Evolutionary conservation across 1,284 basidiomycete species (phyloP).

Genomic region (Apiotrichum montevideense): DNA sequence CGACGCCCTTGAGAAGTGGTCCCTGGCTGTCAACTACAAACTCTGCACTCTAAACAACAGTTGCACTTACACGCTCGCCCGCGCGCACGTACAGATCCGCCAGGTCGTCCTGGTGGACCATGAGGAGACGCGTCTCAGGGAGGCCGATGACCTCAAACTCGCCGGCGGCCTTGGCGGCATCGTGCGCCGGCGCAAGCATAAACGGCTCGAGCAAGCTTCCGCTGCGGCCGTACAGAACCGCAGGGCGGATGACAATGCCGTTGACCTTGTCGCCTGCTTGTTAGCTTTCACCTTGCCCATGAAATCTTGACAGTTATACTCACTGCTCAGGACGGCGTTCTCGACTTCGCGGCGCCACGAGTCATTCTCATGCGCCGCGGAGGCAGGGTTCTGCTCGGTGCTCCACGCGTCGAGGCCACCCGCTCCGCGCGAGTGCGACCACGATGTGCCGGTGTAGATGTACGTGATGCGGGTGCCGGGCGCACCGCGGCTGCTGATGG

Average conservation of each 20-base stretch:
- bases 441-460: conserved; percentile 53
- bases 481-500: conserved; percentile 21
- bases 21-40: conserved; percentile 20
- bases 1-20: conserved; percentile 46
- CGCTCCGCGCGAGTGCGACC: conserved; percentile 48
- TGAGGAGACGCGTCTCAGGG: conserved; percentile 48
- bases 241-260: conserved; percentile 29
- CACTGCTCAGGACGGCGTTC: conserved; percentile 27
- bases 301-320: conserved; percentile 3
- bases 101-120: conserved; percentile 54
- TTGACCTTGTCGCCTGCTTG: conserved; percentile 17
- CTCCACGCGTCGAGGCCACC: conserved; percentile 37
- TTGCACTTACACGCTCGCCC: conserved; percentile 45
- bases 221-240: conserved; percentile 40
- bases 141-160: conserved; percentile 46
- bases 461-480: conserved; percentile 50
- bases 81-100: conserved; percentile 52
- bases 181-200: conserved; percentile 42
- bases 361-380: conserved; percentile 14
- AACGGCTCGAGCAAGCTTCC: conserved; percentile 48
- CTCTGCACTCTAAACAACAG: no score
- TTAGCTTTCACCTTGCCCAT: not conserved
- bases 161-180: conserved; percentile 43
- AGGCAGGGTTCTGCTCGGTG: conserved; percentile 25
- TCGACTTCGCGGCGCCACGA: conserved; percentile 35